Evolutionary conservation across 129 eudicot species (phyloP).

Genomic region (Flaveria linearis): DNA sequence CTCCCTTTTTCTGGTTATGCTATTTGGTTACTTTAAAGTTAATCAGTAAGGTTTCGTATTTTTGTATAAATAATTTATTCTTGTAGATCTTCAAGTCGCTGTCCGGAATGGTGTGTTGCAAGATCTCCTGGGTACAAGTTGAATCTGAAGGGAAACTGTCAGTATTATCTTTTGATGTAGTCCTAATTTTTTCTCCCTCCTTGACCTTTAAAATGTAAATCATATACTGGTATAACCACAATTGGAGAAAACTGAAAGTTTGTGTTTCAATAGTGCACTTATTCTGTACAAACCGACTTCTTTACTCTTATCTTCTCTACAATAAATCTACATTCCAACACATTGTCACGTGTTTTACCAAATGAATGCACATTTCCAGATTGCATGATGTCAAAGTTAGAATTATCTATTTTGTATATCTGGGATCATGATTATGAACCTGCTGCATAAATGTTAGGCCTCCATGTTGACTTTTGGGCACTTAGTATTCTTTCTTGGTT

Average conservation of each 20-base stretch:
- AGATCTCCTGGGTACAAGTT: conserved; percentile 47
- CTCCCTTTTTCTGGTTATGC: conserved; percentile 8
- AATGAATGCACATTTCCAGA: conserved; percentile 26
- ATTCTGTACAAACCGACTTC: conserved; percentile 15
- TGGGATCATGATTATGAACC: conserved; percentile 41
- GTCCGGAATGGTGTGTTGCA: conserved; percentile 60
- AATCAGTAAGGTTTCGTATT: not conserved
- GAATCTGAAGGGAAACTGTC: conserved; percentile 31
- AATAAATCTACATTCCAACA: not conserved
- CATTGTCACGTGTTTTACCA: conserved; percentile 20
- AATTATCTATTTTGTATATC: conserved; percentile 23
- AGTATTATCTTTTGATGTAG: conserved; percentile 13
- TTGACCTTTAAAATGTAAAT: conserved; percentile 28
- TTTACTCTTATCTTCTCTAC: not conserved
- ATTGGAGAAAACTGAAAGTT: conserved; percentile 20
- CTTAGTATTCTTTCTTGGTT: conserved; percentile 63
- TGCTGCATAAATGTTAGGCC: conserved; percentile 52
- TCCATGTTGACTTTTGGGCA: conserved; percentile 75
- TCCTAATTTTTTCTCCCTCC: conserved; percentile 31
- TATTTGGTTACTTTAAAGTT: not conserved
- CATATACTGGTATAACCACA: too few relatives aligned
- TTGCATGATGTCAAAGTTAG: conserved; percentile 11
- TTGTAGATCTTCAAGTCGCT: conserved; percentile 66
- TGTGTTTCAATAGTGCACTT: conserved; percentile 6
- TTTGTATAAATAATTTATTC: conserved; percentile 1